Evolutionary conservation across 306 rosid genomes (phyloP).

Genomic region (Neltuma alba): DNA sequence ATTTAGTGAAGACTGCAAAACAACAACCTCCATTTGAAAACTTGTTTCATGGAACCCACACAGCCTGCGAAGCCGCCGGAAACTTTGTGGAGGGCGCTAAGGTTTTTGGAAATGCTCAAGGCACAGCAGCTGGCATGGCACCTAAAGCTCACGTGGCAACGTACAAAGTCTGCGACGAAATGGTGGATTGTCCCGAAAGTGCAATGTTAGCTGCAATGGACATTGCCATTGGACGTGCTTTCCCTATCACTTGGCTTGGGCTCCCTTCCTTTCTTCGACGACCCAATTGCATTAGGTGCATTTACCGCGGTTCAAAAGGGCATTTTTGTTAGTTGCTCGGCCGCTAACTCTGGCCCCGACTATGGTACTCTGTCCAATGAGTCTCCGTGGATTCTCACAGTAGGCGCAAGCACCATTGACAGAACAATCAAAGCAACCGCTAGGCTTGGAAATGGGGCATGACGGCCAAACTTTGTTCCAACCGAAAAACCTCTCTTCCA

Average conservation of each 20-base stretch:
- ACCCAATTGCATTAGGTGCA: conserved; percentile 67
- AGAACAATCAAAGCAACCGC: conserved; percentile 53
- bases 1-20: conserved; percentile 17
- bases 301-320: conserved; percentile 67
- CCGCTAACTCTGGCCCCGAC: conserved; percentile 65
- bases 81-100: conserved; percentile 48
- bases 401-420: conserved; percentile 64
- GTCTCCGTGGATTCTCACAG: conserved; percentile 75
- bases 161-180: conserved; percentile 43
- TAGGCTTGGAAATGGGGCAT: conserved; percentile 52
- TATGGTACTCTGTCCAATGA: conserved; percentile 51
- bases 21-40: conserved; percentile 55
- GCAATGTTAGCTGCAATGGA: conserved; percentile 56
- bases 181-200: conserved; percentile 45
- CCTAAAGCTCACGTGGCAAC: conserved; percentile 69
- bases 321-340: conserved; percentile 70
- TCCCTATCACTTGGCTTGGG: conserved; percentile 70
- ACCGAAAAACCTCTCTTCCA: conserved; percentile 31
- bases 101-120: conserved; percentile 57
- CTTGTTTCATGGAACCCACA: conserved; percentile 77
- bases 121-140: conserved; percentile 77
- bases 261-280: conserved; percentile 50
- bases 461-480: conserved; percentile 52
- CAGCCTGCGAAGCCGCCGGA: conserved; percentile 70
- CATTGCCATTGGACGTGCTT: conserved; percentile 60